These are phyloP conservation scores for Nyctanthes arbortristis DNA, from an alignment of 257 asterid genomes.

Conservation along the genomic window DNA sequence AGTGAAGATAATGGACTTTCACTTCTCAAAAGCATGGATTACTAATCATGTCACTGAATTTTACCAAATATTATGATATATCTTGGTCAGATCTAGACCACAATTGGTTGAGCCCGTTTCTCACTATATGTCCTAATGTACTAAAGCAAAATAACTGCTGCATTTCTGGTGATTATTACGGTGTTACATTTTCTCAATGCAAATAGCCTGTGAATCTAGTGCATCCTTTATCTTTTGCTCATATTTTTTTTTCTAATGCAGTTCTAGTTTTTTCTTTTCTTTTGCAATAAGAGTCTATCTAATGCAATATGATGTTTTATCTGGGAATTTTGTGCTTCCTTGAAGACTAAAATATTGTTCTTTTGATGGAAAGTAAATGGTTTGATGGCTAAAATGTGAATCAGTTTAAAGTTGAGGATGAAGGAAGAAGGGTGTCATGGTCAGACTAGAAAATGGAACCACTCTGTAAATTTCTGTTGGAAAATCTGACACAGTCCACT, in stretches of 20 bases:
- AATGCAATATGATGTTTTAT: no score
- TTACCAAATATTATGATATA: background rate
- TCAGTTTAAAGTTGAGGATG: background rate
- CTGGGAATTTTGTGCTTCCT: background rate
- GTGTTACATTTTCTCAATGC: background rate
- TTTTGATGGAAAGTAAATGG: background rate
- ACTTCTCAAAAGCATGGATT: background rate
- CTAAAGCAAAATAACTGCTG: background rate
- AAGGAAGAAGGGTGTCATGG: background rate
- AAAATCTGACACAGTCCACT: background rate
- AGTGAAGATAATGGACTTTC: no score
- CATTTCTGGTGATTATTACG: background rate
- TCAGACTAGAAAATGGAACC: background rate
- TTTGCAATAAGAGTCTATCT: no score
- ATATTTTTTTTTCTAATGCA: background rate
- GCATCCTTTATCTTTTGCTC: background rate
- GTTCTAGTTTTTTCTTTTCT: background rate
- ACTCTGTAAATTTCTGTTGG: background rate
- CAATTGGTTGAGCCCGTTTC: background rate
- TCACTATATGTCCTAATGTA: background rate
- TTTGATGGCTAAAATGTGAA: background rate
- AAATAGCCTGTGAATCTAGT: background rate
- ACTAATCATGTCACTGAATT: background rate
- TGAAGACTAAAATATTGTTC: background rate
- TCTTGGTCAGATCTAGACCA: background rate